These are phyloP conservation scores for Metschnikowia continentalis DNA, from an alignment of 805 yeast species.

Conservation along the genomic window DNA sequence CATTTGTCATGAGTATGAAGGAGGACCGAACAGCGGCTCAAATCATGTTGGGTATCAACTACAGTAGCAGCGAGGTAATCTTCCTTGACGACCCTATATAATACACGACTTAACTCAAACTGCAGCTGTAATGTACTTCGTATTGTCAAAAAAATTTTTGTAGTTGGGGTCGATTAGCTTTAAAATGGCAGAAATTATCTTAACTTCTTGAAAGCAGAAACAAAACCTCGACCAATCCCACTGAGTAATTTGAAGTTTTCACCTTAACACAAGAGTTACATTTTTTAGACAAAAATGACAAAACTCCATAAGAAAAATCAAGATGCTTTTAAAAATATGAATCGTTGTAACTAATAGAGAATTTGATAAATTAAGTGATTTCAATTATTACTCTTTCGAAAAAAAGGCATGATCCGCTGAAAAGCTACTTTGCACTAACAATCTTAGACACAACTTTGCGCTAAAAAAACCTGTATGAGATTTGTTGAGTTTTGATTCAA, in stretches of 20 bases:
- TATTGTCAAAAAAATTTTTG: no score
- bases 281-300: neutral
- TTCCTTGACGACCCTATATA: neutral
- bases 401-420: neutral
- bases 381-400: neutral
- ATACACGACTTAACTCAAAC: neutral
- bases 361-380: neutral
- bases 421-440: neutral
- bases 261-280: neutral
- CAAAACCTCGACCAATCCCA: neutral
- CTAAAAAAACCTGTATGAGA: neutral
- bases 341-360: neutral
- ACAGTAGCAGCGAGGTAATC: neutral
- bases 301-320: neutral
- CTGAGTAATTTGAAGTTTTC: neutral
- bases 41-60: neutral
- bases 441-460: neutral
- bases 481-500: neutral
- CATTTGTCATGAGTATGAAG: constrained; percentile 51
- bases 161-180: neutral
- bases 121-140: no score
- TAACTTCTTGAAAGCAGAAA: neutral
- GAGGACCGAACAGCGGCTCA: neutral
- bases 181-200: neutral
- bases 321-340: neutral